A percentile compares a stretch with the other conserved stretches of the same genome.
Conservation (phyloP, 257 asterid genomes). For the Nicotiana tabacum region DNA sequence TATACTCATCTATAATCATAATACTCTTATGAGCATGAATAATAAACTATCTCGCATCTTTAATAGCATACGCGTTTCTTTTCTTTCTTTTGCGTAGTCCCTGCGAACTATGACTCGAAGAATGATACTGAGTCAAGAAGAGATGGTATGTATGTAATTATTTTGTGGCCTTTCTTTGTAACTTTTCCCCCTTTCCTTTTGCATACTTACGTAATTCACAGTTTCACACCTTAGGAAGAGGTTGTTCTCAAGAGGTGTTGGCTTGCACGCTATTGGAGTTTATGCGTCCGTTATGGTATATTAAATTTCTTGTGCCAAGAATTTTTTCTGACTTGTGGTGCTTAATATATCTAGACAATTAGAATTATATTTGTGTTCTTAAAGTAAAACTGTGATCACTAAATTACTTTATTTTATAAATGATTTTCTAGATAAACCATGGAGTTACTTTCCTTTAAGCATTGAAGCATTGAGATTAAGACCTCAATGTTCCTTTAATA, state of each 20-base stretch:
- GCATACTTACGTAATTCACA: slow-evolving; percentile 38
- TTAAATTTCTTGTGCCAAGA: neutral
- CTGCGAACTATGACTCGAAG: slow-evolving; percentile 53
- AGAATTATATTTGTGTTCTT: neutral
- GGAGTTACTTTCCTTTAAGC: neutral
- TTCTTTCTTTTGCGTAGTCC: slow-evolving; percentile 21
- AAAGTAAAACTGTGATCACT: neutral
- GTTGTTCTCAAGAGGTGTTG: slow-evolving; percentile 89
- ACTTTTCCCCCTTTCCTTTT: slow-evolving; percentile 1
- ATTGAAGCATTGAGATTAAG: neutral
- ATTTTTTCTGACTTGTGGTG: neutral
- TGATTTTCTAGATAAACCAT: neutral
- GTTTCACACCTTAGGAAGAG: slow-evolving; percentile 69
- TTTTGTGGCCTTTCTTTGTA: slow-evolving; percentile 5
- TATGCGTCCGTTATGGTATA: slow-evolving; percentile 65
- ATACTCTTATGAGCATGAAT: neutral
- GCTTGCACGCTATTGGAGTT: slow-evolving; percentile 89
- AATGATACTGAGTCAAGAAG: slow-evolving; percentile 69
- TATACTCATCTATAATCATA: neutral
- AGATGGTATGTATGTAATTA: slow-evolving; percentile 52
- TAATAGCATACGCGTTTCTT: neutral
- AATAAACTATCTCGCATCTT: neutral
- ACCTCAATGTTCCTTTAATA: too few species aligned
- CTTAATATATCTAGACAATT: neutral
- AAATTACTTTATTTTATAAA: neutral